Evolutionary conservation across 495 filamentous ascomycete genomes (phyloP).

Genomic region (Friedmanniomyces simplex): DNA sequence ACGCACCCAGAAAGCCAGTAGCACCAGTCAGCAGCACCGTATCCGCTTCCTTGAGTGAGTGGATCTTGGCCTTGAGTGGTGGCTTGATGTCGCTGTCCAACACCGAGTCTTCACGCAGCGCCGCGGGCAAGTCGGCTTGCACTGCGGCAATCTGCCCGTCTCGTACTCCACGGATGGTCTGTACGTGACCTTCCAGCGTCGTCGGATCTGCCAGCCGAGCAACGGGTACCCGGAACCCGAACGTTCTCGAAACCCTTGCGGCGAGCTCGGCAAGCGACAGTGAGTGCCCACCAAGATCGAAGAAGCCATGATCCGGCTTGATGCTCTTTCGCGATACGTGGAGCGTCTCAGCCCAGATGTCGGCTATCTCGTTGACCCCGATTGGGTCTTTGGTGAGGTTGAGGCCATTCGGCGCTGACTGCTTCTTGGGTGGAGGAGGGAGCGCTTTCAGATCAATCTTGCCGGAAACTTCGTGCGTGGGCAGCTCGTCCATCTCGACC

Average conservation of each 20-base stretch:
- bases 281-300: slow-evolving; percentile 60
- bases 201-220: slow-evolving; percentile 51
- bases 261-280: slow-evolving; percentile 56
- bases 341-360: slow-evolving; percentile 50
- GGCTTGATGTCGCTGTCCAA: slow-evolving; percentile 50
- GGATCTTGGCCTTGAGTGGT: slow-evolving; percentile 38
- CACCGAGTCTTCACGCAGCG: slow-evolving; percentile 47
- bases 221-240: slow-evolving; percentile 53
- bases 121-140: slow-evolving; percentile 52
- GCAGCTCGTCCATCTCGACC: slow-evolving; percentile 50
- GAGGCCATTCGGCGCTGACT: slow-evolving; percentile 20
- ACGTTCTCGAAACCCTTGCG: slow-evolving; percentile 44
- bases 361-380: slow-evolving; percentile 43
- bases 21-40: slow-evolving; percentile 83
- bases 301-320: slow-evolving; percentile 55
- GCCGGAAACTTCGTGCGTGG: slow-evolving; percentile 56
- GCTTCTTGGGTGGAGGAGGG: slow-evolving; percentile 39
- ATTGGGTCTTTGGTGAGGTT: slow-evolving; percentile 44
- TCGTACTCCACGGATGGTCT: slow-evolving; percentile 46
- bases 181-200: slow-evolving; percentile 50
- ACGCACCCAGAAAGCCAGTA: slow-evolving; percentile 83
- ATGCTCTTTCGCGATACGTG: slow-evolving; percentile 43
- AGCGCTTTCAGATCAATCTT: slow-evolving; percentile 56
- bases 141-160: slow-evolving; percentile 57
- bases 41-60: slow-evolving; percentile 45